phyloP scores from a whole-genome alignment of 306 rosid species.

The Arachis hypogaea region DNA sequence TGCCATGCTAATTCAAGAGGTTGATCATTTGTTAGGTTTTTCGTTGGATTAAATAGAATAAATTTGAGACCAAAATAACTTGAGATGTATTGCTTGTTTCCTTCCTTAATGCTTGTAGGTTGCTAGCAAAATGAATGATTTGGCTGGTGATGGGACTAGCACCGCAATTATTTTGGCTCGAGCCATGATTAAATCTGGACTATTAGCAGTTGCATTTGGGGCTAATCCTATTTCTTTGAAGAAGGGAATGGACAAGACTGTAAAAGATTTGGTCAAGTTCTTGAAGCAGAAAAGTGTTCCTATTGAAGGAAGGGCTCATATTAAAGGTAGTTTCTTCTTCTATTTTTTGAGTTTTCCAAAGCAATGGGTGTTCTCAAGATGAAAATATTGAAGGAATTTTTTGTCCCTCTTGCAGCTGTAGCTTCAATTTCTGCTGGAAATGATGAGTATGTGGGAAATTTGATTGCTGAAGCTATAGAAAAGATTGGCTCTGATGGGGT shows the following conservation, averaged over 20 bases:
- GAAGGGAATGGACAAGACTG: slow-evolving; percentile 92
- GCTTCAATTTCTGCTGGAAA: slow-evolving; percentile 95
- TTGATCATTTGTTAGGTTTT: slow-evolving; percentile 62
- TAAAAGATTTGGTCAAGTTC: slow-evolving; percentile 66
- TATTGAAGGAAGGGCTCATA: slow-evolving; percentile 80
- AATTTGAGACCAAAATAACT: slow-evolving; percentile 16
- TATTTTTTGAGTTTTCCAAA: slow-evolving; percentile 35
- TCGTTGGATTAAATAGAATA: slow-evolving; percentile 31
- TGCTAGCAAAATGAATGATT: slow-evolving; percentile 87
- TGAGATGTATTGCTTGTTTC: slow-evolving; percentile 32
- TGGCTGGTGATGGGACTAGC: slow-evolving; percentile 97
- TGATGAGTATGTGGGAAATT: slow-evolving; percentile 77
- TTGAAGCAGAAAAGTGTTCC: slow-evolving; percentile 81
- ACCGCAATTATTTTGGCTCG: slow-evolving; percentile 91
- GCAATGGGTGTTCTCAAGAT: neutral
- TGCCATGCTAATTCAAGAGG: slow-evolving; percentile 98
- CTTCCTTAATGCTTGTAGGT: slow-evolving; percentile 62
- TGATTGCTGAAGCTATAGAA: slow-evolving; percentile 85
- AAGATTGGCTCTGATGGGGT: slow-evolving; percentile 95
- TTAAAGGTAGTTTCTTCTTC: slow-evolving; percentile 62
- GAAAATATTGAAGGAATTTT: slow-evolving; percentile 32
- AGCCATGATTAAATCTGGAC: slow-evolving; percentile 82
- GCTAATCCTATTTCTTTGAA: slow-evolving; percentile 90
- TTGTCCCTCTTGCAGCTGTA: slow-evolving; percentile 60
- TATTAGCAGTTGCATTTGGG: slow-evolving; percentile 78